These are phyloP conservation scores for Mucor lusitanicus DNA, from an alignment of 371 early-diverging fungal genomes.

Conservation along the genomic window DNA sequence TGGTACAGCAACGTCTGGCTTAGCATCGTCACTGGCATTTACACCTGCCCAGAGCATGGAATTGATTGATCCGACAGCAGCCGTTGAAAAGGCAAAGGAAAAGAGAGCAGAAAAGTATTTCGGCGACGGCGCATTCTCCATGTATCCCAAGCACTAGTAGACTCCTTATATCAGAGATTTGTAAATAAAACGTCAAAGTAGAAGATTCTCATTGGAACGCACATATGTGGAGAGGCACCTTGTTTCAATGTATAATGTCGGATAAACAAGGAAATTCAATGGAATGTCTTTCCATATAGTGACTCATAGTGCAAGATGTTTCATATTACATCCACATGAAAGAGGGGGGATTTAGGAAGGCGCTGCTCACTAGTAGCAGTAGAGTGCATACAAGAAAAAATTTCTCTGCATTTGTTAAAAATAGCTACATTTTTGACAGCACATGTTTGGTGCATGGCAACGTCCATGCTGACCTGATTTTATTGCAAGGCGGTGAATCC, in stretches of 20 bases:
- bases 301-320: background rate
- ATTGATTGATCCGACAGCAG: slow-evolving; percentile 84
- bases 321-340: background rate
- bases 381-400: background rate
- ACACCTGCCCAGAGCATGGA: slow-evolving; percentile 97
- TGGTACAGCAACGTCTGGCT: slow-evolving; percentile 72
- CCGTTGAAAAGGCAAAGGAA: slow-evolving; percentile 54
- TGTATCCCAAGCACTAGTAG: slow-evolving; percentile 23
- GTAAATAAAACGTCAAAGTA: background rate
- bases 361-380: no score
- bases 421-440: background rate
- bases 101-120: slow-evolving; percentile 85
- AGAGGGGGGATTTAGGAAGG: background rate
- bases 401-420: background rate
- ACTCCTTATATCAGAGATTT: background rate
- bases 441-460: background rate
- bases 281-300: background rate
- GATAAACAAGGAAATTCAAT: background rate
- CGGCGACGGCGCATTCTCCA: slow-evolving; percentile 67
- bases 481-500: background rate
- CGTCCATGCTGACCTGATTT: background rate
- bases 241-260: background rate
- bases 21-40: slow-evolving; percentile 90
- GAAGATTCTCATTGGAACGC: background rate
- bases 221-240: background rate